Base-by-base conservation (phyloP, 306 rosid species). In the Rosa persica region DNA sequence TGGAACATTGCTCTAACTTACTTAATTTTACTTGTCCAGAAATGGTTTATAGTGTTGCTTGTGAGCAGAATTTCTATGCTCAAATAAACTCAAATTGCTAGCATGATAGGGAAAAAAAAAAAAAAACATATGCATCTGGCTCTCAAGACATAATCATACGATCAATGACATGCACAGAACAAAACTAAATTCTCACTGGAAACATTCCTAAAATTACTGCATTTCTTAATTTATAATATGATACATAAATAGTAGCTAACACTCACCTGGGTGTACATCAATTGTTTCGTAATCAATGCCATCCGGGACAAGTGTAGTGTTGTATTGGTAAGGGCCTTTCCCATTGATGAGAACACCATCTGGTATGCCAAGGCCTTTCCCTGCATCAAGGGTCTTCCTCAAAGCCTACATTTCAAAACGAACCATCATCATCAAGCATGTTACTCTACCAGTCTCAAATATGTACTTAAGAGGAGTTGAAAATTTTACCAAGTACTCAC, bases 331-430 rank as follows among this genome's bases (percentile, higher is more conserved):
- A 46, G 98, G 98, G 42, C 98, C 98, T 80, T 94, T 94, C 22
- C 97, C 98, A n/a, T 94, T 94, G 73, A 94, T 92, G 64, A 94
- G 98, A 86, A 94, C 98, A 46, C 98, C 98, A 80, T 94, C 83
- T 0, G 98, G 98, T 85, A 89, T 94, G 57, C 98, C 98, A 76
- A 94, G 98, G 76, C 86, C 93, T 85, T 92, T 92, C 68, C 97
- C 98, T 0, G 75, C 96, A 81, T 94, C 97, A 38, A 94, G 97
- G 49, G 78, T 62, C 84, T 87, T 90, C 85, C 97, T 86, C 90
- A 94, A 79, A 86, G 76, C 97, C 98, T 94, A 74, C 88, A 87
- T 76, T 79, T 60, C 78, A 82, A 78, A 79, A 11, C 49, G 12
- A 80, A 72, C 76, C 46, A 81, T 67, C 55, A 78, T 67, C 66